Base-by-base conservation (phyloP, 331 rosid genomes). In the Acacia concinna region DNA sequence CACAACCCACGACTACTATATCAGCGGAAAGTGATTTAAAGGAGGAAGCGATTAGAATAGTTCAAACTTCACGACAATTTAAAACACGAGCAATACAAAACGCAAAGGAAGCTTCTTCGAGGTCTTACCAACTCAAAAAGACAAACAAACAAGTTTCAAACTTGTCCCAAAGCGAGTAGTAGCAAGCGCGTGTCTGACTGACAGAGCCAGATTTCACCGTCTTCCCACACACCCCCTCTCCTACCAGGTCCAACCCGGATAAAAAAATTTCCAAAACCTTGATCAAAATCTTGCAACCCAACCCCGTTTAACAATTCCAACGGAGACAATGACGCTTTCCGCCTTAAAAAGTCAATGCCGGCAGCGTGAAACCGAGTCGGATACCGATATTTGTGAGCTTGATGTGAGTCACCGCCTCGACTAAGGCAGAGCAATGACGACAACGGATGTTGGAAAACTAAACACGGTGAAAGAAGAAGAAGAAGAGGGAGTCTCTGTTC, bases 111-210 rank as follows among this genome's bases (percentile, higher is more conserved):
- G 73, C 21, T 68, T 68, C 52, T 21, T 40, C 27, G 12, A 11
- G 32, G 15, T 40, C 73, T 68, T 68, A 68, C 73, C 73, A 68
- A 68, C 73, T 68, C 73, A 68, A 40, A 68, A 40, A 68, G 52
- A 68, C 73, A 68, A 40, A 52, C 54, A 23, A 13, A 38, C 49
- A 68, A 40, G 12, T 21, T 40, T 68, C 52, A 68, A 68, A 38
- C 21, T 40, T 68, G 73, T 38, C 52, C 32, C 4, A 23, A 40
- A 68, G 32, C 73, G 23, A 40, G 52, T n/a, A 13, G 54, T 31
- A 68, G 73, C 54, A 40, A 68, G 52, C 73, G 73, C 73, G 73
- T 68, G 73, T 68, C 49, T 67, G 32, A 40, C 52, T 68, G 34
- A 25, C 73, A 44, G 52, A 40, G 73, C 13, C 73, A 68, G 15